Evolutionary conservation across 2,329 filamentous ascomycete species (phyloP).

Genomic region (Penicillium psychrosexuale): DNA sequence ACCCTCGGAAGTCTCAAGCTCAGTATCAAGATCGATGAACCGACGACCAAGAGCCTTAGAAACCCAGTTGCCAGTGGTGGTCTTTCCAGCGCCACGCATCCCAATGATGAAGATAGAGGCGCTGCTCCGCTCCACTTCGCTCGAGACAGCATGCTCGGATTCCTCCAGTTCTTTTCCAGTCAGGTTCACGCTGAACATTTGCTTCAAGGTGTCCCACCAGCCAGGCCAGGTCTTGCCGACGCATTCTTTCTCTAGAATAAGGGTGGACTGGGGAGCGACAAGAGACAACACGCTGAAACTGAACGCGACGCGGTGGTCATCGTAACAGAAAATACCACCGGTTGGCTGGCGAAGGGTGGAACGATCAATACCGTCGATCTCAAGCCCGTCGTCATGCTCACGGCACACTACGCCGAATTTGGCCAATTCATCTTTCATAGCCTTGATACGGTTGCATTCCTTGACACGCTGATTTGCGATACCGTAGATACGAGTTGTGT

Average conservation of each 20-base stretch:
- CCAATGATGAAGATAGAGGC: constrained; percentile 90
- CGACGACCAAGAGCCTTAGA: constrained; percentile 70
- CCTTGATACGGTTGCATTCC: constrained; percentile 92
- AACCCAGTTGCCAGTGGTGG: constrained; percentile 85
- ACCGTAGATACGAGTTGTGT: constrained; percentile 78
- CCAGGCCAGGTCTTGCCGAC: constrained; percentile 98
- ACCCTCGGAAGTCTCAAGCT: constrained; percentile 71
- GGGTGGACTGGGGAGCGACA: constrained; percentile 65
- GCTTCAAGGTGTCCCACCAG: constrained; percentile 89
- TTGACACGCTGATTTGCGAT: constrained; percentile 98
- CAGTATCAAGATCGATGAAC: constrained; percentile 81
- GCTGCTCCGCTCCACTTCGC: constrained; percentile 38
- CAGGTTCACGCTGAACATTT: constrained; percentile 73
- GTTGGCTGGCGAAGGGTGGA: constrained; percentile 54
- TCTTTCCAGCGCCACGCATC: constrained; percentile 96
- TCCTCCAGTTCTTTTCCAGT: constrained; percentile 65
- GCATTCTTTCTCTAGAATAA: constrained; percentile 87
- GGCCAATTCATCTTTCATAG: constrained; percentile 90
- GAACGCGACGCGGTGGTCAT: constrained; percentile 97
- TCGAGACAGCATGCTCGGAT: constrained; percentile 37
- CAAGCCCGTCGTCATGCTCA: constrained; percentile 91
- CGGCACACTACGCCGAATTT: constrained; percentile 87
- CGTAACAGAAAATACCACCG: constrained; percentile 83
- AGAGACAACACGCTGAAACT: constrained; percentile 89
- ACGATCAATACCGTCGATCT: constrained; percentile 57